These are phyloP conservation scores for Ormosia emarginata DNA, from an alignment of 306 rosid species.

Conservation along the genomic window DNA sequence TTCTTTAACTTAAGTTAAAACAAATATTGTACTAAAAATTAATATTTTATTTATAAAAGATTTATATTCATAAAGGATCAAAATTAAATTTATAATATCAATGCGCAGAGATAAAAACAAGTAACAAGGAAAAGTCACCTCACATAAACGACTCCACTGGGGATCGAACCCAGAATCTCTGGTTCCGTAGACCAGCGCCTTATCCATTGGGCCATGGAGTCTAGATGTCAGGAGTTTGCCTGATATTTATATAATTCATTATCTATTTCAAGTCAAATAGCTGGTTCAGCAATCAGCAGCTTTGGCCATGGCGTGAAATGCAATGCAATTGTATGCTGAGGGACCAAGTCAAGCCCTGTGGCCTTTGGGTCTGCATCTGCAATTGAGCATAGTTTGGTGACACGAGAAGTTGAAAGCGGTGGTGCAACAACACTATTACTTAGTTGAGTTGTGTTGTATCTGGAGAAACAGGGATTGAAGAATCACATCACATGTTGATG, in stretches of 20 bases:
- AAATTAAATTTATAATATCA: no score
- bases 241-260: no score
- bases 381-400: background rate
- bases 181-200: slow-evolving; percentile 98
- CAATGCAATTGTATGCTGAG: background rate
- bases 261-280: background rate
- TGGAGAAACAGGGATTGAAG: background rate
- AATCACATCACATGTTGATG: background rate
- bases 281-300: background rate
- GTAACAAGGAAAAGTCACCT: background rate
- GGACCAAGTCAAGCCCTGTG: background rate
- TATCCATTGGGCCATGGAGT: slow-evolving; percentile 72
- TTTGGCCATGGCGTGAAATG: background rate
- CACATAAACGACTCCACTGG: slow-evolving; percentile 40
- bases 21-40: no score
- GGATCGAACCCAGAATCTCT: slow-evolving; percentile 98
- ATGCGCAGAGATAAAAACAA: background rate
- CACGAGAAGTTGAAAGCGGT: slow-evolving; percentile 14
- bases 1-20: no score
- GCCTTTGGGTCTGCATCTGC: background rate
- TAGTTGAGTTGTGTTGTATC: background rate
- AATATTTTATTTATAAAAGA: no score
- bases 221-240: background rate
- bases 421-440: background rate
- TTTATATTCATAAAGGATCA: no score